Evolutionary conservation across 2,329 filamentous ascomycete species (phyloP).

Genomic region (Talaromyces rugulosus): DNA sequence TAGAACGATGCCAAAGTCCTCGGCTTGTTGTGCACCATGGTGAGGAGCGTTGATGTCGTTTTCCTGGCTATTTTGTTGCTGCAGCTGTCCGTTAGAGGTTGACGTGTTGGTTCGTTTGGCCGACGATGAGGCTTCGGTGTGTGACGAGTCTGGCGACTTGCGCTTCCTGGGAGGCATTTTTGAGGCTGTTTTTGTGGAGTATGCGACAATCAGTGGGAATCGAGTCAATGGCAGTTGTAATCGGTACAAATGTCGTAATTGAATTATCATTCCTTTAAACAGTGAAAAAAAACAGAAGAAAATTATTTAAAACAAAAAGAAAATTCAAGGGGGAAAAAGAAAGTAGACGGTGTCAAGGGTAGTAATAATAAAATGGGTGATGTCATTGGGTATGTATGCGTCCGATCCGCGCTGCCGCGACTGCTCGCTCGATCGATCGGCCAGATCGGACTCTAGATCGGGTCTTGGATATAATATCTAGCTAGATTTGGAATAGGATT

Average conservation of each 20-base stretch:
- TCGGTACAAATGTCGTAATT: too few species aligned
- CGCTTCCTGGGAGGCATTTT: constrained; percentile 5
- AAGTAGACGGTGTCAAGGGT: background rate
- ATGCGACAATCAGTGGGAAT: background rate
- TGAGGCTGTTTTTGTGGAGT: background rate
- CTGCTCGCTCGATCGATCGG: background rate
- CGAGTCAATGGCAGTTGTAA: background rate
- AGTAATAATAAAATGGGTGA: background rate
- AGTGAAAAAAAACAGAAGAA: too few species aligned
- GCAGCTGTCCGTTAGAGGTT: background rate
- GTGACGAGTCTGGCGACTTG: background rate
- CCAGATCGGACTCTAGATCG: background rate
- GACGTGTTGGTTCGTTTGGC: background rate
- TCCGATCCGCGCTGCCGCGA: background rate
- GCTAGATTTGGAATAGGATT: background rate
- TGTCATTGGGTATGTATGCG: constrained; percentile 9
- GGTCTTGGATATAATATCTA: background rate
- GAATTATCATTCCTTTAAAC: too few species aligned
- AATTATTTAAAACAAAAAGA: background rate
- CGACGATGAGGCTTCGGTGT: background rate
- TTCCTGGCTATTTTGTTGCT: background rate
- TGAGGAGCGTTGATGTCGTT: constrained; percentile 18
- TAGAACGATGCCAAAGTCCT: constrained; percentile 60
- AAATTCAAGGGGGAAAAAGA: background rate
- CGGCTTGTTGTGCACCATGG: constrained; percentile 36